These are phyloP conservation scores for Rhodotorula sp. DNA, from an alignment of 1,284 basidiomycete genomes.

Conservation along the genomic window DNA sequence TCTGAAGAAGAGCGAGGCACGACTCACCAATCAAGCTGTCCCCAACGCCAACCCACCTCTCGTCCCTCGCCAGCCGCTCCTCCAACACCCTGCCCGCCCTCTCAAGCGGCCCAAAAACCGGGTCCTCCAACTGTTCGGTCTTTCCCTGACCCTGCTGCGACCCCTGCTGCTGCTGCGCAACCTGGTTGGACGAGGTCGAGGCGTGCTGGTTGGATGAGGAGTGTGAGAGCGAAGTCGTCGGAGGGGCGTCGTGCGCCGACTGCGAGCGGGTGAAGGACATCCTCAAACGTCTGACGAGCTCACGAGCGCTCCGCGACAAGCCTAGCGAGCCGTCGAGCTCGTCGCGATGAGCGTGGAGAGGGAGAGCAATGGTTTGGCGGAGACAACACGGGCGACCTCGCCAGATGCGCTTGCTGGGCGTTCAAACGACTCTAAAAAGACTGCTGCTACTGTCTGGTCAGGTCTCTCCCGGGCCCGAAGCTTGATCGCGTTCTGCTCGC, in stretches of 20 bases:
- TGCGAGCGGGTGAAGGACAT: too few species aligned
- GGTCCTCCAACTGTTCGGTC: slow-evolving; percentile 8
- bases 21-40: slow-evolving; percentile 32
- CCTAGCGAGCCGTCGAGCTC: too few species aligned
- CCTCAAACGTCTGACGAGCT: too few species aligned
- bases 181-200: background rate
- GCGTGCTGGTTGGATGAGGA: slow-evolving; percentile 1
- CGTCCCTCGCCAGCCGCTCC: slow-evolving; percentile 31
- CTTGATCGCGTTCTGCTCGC: too few species aligned
- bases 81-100: slow-evolving; percentile 31
- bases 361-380: too few species aligned
- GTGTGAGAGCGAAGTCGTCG: slow-evolving; percentile 5
- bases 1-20: background rate
- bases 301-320: too few species aligned
- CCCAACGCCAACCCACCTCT: slow-evolving; percentile 19
- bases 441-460: too few species aligned
- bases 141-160: background rate
- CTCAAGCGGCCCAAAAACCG: slow-evolving; percentile 24
- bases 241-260: background rate
- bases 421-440: too few species aligned
- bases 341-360: too few species aligned
- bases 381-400: too few species aligned
- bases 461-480: too few species aligned
- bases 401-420: too few species aligned
- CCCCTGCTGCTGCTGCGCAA: slow-evolving; percentile 6